Conservation (phyloP, 768 basidiomycete species). For the Leccinum truebloodii region DNA sequence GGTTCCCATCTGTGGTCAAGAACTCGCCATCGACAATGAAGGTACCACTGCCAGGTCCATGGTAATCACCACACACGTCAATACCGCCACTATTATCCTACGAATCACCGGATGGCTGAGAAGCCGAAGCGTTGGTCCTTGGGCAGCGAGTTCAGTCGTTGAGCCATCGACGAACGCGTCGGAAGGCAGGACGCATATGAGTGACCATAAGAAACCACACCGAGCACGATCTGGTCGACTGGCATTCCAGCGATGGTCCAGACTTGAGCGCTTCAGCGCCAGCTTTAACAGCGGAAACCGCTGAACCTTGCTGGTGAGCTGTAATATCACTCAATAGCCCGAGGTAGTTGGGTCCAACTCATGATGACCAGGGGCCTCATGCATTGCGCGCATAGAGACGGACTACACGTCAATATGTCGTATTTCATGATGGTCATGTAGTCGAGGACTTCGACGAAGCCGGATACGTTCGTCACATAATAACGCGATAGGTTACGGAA, state of each 20-base stretch:
- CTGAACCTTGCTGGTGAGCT: background rate
- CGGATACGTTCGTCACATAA: conserved; percentile 57
- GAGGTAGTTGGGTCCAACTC: background rate
- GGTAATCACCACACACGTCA: background rate
- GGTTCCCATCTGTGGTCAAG: background rate
- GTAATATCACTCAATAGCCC: background rate
- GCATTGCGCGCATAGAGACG: background rate
- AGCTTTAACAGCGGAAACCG: background rate
- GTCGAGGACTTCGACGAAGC: conserved; percentile 68
- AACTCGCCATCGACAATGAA: background rate
- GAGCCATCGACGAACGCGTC: conserved; percentile 40
- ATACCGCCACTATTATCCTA: background rate
- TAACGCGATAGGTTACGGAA: conserved; percentile 59
- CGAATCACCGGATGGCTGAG: background rate
- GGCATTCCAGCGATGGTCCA: conserved; percentile 1
- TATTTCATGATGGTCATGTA: conserved; percentile 68
- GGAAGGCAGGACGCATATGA: background rate
- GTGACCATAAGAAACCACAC: conserved; percentile 49
- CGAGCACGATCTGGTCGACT: conserved; percentile 26
- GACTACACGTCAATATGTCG: conserved; percentile 38
- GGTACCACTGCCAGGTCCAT: background rate
- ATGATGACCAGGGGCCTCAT: conserved; percentile 46
- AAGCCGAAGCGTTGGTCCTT: background rate
- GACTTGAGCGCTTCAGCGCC: background rate
- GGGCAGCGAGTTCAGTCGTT: background rate